Base-by-base conservation (phyloP, 2,329 filamentous ascomycete genomes). In the Parafenestella ontariensis region DNA sequence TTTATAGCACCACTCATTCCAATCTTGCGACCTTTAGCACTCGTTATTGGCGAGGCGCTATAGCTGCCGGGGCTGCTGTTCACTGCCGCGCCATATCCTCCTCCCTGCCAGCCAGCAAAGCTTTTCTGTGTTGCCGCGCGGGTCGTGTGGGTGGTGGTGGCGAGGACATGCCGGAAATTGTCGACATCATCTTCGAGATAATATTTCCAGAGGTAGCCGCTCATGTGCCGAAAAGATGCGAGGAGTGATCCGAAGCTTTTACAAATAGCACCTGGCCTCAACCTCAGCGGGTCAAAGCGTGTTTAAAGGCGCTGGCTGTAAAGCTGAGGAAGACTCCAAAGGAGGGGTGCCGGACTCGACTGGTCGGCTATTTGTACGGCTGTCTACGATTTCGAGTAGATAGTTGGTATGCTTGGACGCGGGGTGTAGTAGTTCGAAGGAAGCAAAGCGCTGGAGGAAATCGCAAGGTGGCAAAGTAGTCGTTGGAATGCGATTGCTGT, bases 111-210 rank as follows among this genome's bases (percentile, higher is more conserved):
- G 61, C 66, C 64, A 63, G 59, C 61, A 62, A 70, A 65, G 66
- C 74, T 70, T 69, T 82, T 85, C 76, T 84, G 86, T 70, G 83
- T 77, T 55, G 81, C 73, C 54, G 79, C 71, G 66, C 85, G 85
- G 59, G 82, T 73, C 72, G 80, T 83, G 75, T 82, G 83, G 73
- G 83, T 82, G 78, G 89, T 83, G 76, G 86, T 87, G 73, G 88
- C 88, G 85, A 99, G 85, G 74, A 96, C 86, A 82, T 89, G 89
- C 81, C 90, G 89, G 85, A 99, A 98, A 75, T 82, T 87, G 77
- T 96, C 93, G 87, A 96, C 90, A 87, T 99, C 92, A 85, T 97
- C 91, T 87, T 97, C 90, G 83, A 96, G 89, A 77, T 94, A 98
- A 77, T 87, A 91, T 85, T 92, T 93, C 94, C 94, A 97, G 78